These are phyloP conservation scores for Thalassiosira hispida DNA, from an alignment of 352 stramenopile species.

Conservation along the genomic window DNA sequence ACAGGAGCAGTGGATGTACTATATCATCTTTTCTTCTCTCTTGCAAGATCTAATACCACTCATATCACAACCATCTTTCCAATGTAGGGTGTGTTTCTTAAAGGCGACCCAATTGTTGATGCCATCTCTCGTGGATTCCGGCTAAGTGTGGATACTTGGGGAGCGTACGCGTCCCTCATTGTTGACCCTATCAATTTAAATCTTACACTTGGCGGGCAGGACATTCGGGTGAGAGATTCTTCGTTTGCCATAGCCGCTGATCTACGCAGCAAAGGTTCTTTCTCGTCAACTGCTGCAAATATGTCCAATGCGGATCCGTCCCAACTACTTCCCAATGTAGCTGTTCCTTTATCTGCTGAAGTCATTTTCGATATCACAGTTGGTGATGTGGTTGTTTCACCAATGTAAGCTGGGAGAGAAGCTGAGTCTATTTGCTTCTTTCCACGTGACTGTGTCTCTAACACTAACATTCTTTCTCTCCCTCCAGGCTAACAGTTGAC, in stretches of 20 bases:
- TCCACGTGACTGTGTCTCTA: not conserved
- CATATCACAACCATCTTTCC: not conserved
- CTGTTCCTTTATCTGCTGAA: slow-evolving; percentile 31
- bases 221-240: slow-evolving; percentile 35
- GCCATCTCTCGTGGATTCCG: slow-evolving; percentile 12
- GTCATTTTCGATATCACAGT: slow-evolving; percentile 41
- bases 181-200: slow-evolving; percentile 42
- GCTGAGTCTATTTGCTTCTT: slow-evolving; percentile 4
- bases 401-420: slow-evolving; percentile 16
- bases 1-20: too few relatives aligned
- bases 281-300: slow-evolving; percentile 24
- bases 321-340: slow-evolving; percentile 26
- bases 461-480: not conserved
- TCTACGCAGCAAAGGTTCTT: slow-evolving; percentile 24
- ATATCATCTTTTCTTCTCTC: not conserved
- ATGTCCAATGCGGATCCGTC: slow-evolving; percentile 13
- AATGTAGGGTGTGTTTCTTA: slow-evolving; percentile 3
- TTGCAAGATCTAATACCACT: too few relatives aligned
- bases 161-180: slow-evolving; percentile 13
- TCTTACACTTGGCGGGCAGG: slow-evolving; percentile 6
- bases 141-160: slow-evolving; percentile 20
- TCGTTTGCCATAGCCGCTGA: slow-evolving; percentile 28
- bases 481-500: not conserved
- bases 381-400: slow-evolving; percentile 14
- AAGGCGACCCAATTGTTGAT: slow-evolving; percentile 8